Evolutionary conservation across 257 asterid species (phyloP), one percentile per base, ranked within the genome.

Genomic region (Solanum pimpinellifolium): DNA sequence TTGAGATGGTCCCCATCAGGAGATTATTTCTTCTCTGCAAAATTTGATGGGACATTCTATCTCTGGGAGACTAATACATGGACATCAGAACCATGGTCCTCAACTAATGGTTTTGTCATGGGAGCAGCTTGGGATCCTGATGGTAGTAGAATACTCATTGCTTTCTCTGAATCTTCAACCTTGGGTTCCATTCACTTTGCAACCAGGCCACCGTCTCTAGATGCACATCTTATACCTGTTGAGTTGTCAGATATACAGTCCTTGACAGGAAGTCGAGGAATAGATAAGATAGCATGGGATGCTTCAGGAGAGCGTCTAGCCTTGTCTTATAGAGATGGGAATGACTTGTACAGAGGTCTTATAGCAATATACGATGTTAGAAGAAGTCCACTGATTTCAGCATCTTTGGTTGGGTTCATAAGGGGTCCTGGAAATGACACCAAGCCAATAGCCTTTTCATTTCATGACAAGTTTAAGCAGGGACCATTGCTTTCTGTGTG

Each of bases 91-190:
- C 94, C 94, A 87, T 97, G 99, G 99, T 96, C 99, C 88, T 93
- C 99, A 33, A 91, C 94, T 66, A 91, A 91, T 90, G 99, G 99
- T 81, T 90, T 93, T 91, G 98, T 97, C 91, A 96, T 98, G 95
- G 97, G 99, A 90, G 99, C 99, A 89, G 91, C 94, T 25, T 97
- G 99, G 99, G 99, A 97, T 92, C 99, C 98, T 74, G 95, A 94
- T 90, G 98, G 98, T 49, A 95, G 94, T 77, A 97, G 93, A 97
- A 91, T 96, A 88, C 95, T 94, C 86, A 89, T 94, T 83, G 91
- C 96, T 20, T 93, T 94, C 87, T 91, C 94, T 52, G 94, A 93
- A 87, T 95, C 94, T 76, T 91, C 98, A 84, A 89, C 97, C 59
- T 93, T 96, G 91, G 98, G 96, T 85, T 96, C 99, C 84, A 90